phyloP scores from a whole-genome alignment of 1,284 basidiomycete genomes.

The Boletus hoseneyae region DNA sequence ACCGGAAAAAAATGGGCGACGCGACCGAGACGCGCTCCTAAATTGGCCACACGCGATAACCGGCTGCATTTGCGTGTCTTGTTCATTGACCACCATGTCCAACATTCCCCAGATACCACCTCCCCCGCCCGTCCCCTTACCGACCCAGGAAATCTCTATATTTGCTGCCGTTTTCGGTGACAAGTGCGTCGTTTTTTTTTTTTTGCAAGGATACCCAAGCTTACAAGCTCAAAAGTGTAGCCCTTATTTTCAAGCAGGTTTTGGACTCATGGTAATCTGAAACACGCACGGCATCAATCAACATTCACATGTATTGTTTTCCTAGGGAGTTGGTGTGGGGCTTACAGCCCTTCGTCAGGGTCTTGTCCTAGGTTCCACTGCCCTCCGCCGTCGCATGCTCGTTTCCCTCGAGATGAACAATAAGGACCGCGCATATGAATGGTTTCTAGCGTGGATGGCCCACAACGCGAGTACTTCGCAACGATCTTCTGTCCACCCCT shows the following conservation, averaged over 20 bases:
- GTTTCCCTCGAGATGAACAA: slow-evolving; percentile 97
- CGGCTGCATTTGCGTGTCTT: slow-evolving; percentile 3
- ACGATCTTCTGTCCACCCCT: slow-evolving; percentile 37
- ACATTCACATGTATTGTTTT: slow-evolving; percentile 8
- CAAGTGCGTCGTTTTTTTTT: slow-evolving; percentile 29
- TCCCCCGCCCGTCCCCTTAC: slow-evolving; percentile 9
- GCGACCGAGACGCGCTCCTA: slow-evolving; percentile 30
- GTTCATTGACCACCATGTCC: slow-evolving; percentile 17
- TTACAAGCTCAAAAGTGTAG: slow-evolving; percentile 48
- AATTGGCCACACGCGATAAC: slow-evolving; percentile 11
- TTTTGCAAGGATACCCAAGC: neutral
- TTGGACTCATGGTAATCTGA: slow-evolving; percentile 85
- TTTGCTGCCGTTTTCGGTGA: slow-evolving; percentile 28
- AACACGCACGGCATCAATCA: neutral
- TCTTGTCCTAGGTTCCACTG: slow-evolving; percentile 64
- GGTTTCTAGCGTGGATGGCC: slow-evolving; percentile 98
- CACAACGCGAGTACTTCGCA: slow-evolving; percentile 46
- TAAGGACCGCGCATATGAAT: slow-evolving; percentile 92
- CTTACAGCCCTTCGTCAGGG: slow-evolving; percentile 74
- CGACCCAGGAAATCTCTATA: slow-evolving; percentile 14
- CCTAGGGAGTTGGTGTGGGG: slow-evolving; percentile 82
- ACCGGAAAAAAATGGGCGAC: slow-evolving; percentile 19
- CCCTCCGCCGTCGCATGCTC: slow-evolving; percentile 86
- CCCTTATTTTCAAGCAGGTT: slow-evolving; percentile 94
- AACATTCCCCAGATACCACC: neutral